Percentiles rank a stretch among this genome's conserved stretches.
phyloP scores from a whole-genome alignment of 1,284 basidiomycete species.

The Irpex sp. region DNA sequence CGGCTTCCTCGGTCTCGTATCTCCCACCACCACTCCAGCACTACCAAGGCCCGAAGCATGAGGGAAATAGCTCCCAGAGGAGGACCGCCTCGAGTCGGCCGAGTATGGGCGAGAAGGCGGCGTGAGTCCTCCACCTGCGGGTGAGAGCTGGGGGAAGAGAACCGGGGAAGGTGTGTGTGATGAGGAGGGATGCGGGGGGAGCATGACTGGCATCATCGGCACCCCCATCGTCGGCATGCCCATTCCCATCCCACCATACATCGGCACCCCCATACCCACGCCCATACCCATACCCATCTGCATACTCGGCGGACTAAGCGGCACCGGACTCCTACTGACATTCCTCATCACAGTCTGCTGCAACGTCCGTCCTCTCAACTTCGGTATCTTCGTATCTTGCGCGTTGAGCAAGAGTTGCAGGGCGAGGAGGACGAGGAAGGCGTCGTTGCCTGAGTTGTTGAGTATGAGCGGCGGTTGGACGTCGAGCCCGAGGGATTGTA shows the following conservation, averaged over 20 bases:
- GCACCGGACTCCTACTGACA: conserved; percentile 14
- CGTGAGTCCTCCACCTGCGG: neutral
- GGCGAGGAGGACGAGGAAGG: conserved; percentile 58
- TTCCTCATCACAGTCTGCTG: conserved; percentile 16
- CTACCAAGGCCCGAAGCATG: conserved; percentile 3
- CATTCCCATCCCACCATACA: neutral
- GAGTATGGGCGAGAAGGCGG: neutral
- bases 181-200: neutral
- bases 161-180: conserved; percentile 4
- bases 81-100: conserved; percentile 7
- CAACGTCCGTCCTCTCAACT: conserved; percentile 16
- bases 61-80: conserved; percentile 10
- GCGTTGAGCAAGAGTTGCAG: conserved; percentile 64
- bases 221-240: conserved; percentile 15
- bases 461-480: conserved; percentile 33
- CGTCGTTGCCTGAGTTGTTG: conserved; percentile 72
- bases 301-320: neutral
- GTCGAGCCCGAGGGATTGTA: conserved; percentile 47
- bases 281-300: neutral
- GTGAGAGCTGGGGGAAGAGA: conserved; percentile 9
- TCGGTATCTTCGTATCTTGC: conserved; percentile 27
- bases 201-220: conserved; percentile 9
- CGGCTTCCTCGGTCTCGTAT: conserved; percentile 6
- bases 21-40: neutral
- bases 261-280: neutral